These are phyloP conservation scores for Collybiopsis confluens DNA, from an alignment of 768 basidiomycete species.

Conservation along the genomic window DNA sequence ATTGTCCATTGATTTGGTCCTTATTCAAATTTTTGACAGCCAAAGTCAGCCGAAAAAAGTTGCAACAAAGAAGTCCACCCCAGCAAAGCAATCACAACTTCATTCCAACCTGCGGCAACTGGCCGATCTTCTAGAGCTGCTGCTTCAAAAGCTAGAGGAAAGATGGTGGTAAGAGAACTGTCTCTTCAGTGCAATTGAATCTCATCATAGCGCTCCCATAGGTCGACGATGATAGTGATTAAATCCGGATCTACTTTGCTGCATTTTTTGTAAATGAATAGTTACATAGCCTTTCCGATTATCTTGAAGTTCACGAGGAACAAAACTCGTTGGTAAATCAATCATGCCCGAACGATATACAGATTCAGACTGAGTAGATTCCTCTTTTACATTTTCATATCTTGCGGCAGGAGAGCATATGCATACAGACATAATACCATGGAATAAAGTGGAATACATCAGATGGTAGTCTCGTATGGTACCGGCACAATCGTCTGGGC, in stretches of 20 bases:
- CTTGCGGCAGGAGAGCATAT: background rate
- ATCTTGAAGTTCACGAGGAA: no score
- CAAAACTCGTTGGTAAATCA: background rate
- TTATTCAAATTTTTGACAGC: constrained; percentile 15
- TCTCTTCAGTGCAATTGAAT: background rate
- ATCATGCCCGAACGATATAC: background rate
- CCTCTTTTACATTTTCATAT: background rate
- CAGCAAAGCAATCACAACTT: constrained; percentile 54
- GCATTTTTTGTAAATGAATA: no score
- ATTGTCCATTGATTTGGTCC: background rate
- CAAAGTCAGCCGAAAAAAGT: constrained; percentile 46
- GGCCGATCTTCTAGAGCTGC: constrained; percentile 63
- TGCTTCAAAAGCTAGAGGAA: constrained; percentile 63
- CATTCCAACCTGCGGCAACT: constrained; percentile 50
- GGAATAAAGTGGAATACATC: constrained; percentile 2
- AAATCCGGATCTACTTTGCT: no score
- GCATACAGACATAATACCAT: constrained; percentile 3
- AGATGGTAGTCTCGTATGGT: constrained; percentile 96
- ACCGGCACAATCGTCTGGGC: constrained; percentile 93
- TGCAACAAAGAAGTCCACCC: constrained; percentile 41
- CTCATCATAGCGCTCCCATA: background rate
- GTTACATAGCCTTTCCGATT: no score
- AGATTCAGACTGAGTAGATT: background rate
- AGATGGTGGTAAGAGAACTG: constrained; percentile 42
- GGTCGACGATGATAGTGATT: constrained; percentile 27